Conservation (phyloP, 2,329 filamentous ascomycete genomes). For the Ophiognomonia clavigignenti-juglandacearum region DNA sequence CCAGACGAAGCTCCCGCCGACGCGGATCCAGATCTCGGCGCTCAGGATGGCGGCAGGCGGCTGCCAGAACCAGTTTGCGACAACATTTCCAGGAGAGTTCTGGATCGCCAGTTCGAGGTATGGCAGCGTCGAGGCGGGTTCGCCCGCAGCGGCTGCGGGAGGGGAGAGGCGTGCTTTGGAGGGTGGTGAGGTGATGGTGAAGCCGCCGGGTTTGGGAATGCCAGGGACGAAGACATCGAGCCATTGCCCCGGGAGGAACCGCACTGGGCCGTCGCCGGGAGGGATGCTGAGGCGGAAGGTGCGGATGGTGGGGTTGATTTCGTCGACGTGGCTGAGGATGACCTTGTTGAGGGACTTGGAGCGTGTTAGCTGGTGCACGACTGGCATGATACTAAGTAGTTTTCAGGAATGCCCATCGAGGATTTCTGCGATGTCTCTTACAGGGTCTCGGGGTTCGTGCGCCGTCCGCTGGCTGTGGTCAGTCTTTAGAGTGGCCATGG, state of each 20-base stretch:
- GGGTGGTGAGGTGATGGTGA: conserved; percentile 80
- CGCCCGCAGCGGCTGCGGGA: neutral
- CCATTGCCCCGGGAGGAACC: conserved; percentile 85
- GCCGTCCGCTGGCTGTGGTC: conserved; percentile 69
- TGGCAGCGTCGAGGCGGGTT: no score
- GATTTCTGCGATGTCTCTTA: conserved; percentile 21
- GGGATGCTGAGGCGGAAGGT: conserved; percentile 62
- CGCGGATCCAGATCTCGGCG: conserved; percentile 57
- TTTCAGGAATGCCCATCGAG: neutral
- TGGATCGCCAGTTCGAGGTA: conserved; percentile 80
- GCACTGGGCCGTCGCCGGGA: conserved; percentile 25
- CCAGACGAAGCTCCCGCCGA: conserved; percentile 79
- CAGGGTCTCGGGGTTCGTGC: conserved; percentile 63
- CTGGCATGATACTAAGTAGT: neutral
- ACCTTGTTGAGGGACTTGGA: conserved; percentile 54
- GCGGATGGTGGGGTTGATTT: conserved; percentile 63
- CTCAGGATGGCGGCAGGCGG: conserved; percentile 50
- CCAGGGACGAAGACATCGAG: conserved; percentile 74
- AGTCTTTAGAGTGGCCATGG: conserved; percentile 23
- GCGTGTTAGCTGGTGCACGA: neutral
- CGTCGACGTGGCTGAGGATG: conserved; percentile 53
- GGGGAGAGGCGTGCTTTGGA: conserved; percentile 34
- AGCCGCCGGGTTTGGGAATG: conserved; percentile 69
- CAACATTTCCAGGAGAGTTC: conserved; percentile 62
- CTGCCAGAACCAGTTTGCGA: conserved; percentile 73